Evolutionary conservation across 2,329 filamentous ascomycete genomes (phyloP).

Genomic region (Xylariales sp.): DNA sequence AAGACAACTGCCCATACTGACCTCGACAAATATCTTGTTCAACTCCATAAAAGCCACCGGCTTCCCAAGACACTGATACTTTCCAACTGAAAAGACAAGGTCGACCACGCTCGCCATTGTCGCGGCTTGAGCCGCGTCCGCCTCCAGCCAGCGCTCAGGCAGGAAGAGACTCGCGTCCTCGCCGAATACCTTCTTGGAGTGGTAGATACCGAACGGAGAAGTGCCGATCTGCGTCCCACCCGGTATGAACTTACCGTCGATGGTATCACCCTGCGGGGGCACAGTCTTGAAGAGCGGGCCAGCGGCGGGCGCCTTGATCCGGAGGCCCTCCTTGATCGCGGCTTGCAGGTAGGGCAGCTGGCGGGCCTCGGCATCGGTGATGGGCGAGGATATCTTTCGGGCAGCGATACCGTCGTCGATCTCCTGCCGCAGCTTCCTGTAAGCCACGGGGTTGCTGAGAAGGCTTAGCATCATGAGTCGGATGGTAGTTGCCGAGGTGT

Average conservation of each 20-base stretch:
- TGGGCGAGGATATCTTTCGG: too few species aligned
- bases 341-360: conserved; percentile 13
- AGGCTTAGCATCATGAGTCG: too few species aligned
- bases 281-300: conserved; percentile 10
- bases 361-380: conserved; percentile 11
- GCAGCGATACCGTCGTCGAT: too few species aligned
- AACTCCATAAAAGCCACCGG: conserved; percentile 10
- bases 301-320: conserved; percentile 10
- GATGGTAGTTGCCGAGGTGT: too few species aligned
- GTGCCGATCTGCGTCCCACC: conserved; percentile 8
- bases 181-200: conserved; percentile 2
- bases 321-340: conserved; percentile 10
- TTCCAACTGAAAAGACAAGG: background rate
- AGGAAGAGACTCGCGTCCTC: conserved; percentile 7
- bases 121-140: conserved; percentile 1
- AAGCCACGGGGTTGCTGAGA: too few species aligned
- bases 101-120: conserved; percentile 3
- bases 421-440: too few species aligned
- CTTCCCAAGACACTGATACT: conserved; percentile 11
- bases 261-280: conserved; percentile 9
- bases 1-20: too few species aligned
- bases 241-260: conserved; percentile 7
- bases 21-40: conserved; percentile 9
- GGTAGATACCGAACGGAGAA: conserved; percentile 2
- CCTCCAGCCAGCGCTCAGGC: conserved; percentile 10